Percentiles rank a stretch among this genome's conserved stretches.
phyloP scores from a whole-genome alignment of 2,329 filamentous ascomycete species.

The Fusarium sororula region DNA sequence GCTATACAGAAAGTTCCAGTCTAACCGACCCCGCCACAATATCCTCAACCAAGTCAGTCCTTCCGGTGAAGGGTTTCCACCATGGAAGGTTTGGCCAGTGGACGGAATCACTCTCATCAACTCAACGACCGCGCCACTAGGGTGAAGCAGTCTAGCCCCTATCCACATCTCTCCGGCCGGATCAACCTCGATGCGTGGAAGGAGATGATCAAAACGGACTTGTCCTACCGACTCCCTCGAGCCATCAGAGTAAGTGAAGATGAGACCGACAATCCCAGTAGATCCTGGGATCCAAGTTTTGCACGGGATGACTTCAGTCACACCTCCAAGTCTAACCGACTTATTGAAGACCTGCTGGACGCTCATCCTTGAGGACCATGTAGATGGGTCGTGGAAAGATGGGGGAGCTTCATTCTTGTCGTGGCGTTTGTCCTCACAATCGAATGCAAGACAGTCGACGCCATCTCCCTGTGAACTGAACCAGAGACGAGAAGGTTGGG shows the following conservation, averaged over 20 bases:
- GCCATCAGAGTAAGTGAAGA: slow-evolving; percentile 6
- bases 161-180: slow-evolving; percentile 12
- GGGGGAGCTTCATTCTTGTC: neutral
- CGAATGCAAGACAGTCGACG: slow-evolving; percentile 11
- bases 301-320: neutral
- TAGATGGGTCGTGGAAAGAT: neutral
- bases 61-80: neutral
- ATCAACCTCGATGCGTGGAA: neutral
- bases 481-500: slow-evolving; percentile 1
- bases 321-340: neutral
- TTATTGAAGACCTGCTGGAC: neutral
- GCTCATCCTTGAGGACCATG: neutral
- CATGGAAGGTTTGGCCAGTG: neutral
- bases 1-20: slow-evolving; percentile 7
- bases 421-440: neutral
- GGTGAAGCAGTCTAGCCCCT: neutral
- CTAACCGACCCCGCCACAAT: neutral
- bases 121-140: neutral
- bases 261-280: slow-evolving; percentile 8
- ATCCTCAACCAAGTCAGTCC: neutral
- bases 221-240: slow-evolving; percentile 14
- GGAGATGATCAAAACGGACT: slow-evolving; percentile 6
- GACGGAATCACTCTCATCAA: slow-evolving; percentile 8
- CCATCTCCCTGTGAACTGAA: neutral
- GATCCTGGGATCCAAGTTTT: slow-evolving; percentile 5